Evolutionary conservation across 306 rosid species (phyloP).

Genomic region (Cucurbita maxima): DNA sequence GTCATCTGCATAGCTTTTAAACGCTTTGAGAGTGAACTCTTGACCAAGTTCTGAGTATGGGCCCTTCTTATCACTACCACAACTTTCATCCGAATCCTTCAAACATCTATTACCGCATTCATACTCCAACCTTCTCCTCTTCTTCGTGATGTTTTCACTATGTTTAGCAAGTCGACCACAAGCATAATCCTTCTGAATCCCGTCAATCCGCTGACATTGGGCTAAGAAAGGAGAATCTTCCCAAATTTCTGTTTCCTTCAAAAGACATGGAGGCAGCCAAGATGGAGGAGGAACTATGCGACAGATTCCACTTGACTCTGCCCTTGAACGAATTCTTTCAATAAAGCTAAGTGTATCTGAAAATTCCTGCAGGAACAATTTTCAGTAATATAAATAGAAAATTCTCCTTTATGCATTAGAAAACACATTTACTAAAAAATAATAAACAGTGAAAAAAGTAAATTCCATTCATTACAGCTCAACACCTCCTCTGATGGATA

Average conservation of each 20-base stretch:
- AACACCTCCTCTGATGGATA: constrained; percentile 74
- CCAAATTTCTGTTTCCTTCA: constrained; percentile 30
- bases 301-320: constrained; percentile 62
- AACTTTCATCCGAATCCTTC: constrained; percentile 15
- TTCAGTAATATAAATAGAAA: constrained; percentile 5
- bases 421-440: background rate
- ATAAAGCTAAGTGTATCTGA: constrained; percentile 46
- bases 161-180: constrained; percentile 11
- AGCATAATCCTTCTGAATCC: constrained; percentile 25
- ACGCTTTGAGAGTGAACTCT: constrained; percentile 42
- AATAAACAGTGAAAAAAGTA: constrained; percentile 3
- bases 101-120: constrained; percentile 14
- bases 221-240: constrained; percentile 37
- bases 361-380: constrained; percentile 53
- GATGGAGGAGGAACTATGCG: constrained; percentile 71
- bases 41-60: constrained; percentile 31
- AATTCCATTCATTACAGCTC: constrained; percentile 4
- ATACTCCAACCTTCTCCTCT: constrained; percentile 37
- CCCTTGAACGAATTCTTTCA: constrained; percentile 45
- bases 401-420: background rate
- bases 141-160: constrained; percentile 13
- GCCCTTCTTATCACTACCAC: constrained; percentile 11
- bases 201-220: constrained; percentile 55
- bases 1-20: constrained; percentile 59
- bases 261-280: constrained; percentile 46